Conservation (phyloP, 176 grass and related monocot genomes). For the Miscanthus lutarioriparius region DNA sequence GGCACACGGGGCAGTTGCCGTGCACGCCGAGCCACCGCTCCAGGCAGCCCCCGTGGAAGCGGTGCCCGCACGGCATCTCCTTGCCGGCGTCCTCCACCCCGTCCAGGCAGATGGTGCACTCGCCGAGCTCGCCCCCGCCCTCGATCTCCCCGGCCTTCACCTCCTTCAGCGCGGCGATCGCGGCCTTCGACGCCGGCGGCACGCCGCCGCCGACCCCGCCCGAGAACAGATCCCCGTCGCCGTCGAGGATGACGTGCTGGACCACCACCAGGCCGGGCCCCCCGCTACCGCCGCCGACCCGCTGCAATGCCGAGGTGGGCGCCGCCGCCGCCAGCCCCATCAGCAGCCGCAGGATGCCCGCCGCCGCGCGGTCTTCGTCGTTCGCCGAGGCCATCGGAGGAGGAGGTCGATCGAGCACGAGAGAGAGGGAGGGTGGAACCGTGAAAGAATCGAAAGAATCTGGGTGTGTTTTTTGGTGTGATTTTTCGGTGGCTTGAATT, state of each 20-base stretch:
- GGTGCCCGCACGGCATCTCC: conserved; percentile 85
- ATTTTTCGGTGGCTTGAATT: neutral
- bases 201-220: conserved; percentile 21
- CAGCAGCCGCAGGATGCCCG: conserved; percentile 39
- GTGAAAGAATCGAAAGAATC: conserved; percentile 20
- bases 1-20: conserved; percentile 72
- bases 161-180: conserved; percentile 63
- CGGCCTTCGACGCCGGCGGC: conserved; percentile 62
- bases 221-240: conserved; percentile 41
- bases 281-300: neutral
- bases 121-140: conserved; percentile 9
- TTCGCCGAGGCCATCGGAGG: conserved; percentile 42
- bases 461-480: neutral
- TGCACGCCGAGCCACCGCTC: conserved; percentile 73
- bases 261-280: conserved; percentile 20
- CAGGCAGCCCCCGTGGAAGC: conserved; percentile 76
- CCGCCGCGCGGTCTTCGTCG: conserved; percentile 26
- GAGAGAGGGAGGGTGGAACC: neutral
- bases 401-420: neutral
- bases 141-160: conserved; percentile 34
- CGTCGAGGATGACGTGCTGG: conserved; percentile 23
- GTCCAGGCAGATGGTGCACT: conserved; percentile 77
- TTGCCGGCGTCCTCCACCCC: conserved; percentile 38
- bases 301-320: neutral
- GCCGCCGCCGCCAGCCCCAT: neutral